phyloP scores from a whole-genome alignment of 2,329 filamentous ascomycete genomes.

The Aspergillus brasiliensis region DNA sequence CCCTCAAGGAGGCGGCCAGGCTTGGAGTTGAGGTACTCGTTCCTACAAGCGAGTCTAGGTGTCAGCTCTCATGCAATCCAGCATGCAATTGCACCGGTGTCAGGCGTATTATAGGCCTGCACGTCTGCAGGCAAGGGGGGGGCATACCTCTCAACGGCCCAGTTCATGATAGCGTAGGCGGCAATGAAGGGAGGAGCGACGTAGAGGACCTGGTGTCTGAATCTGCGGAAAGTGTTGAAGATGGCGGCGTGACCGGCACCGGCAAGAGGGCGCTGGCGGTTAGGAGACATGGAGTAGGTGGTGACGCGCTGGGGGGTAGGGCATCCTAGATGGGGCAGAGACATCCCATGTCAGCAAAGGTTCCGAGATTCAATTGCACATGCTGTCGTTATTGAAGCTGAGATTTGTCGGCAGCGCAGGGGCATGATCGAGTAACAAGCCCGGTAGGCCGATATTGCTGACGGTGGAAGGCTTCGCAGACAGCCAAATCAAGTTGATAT shows the following conservation, averaged over 20 bases:
- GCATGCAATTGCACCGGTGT: neutral
- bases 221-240: slow-evolving; percentile 94
- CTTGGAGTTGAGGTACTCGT: slow-evolving; percentile 56
- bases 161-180: slow-evolving; percentile 82
- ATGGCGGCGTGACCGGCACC: slow-evolving; percentile 76
- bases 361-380: neutral
- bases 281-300: slow-evolving; percentile 76
- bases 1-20: slow-evolving; percentile 44
- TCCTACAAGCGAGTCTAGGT: slow-evolving; percentile 33
- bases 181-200: slow-evolving; percentile 75
- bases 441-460: neutral
- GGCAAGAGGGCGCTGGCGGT: slow-evolving; percentile 86
- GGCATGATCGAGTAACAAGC: neutral
- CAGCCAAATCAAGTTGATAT: slow-evolving; percentile 10
- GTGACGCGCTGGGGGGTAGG: slow-evolving; percentile 58
- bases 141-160: slow-evolving; percentile 85
- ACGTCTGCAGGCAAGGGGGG: neutral
- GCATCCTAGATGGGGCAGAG: slow-evolving; percentile 28
- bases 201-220: slow-evolving; percentile 84
- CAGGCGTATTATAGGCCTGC: neutral
- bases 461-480: slow-evolving; percentile 2
- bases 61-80: slow-evolving; percentile 1
- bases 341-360: neutral
- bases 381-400: neutral
- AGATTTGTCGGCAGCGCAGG: neutral